Evolutionary conservation across 768 basidiomycete genomes (phyloP).

Genomic region (Amylocystis lapponica): DNA sequence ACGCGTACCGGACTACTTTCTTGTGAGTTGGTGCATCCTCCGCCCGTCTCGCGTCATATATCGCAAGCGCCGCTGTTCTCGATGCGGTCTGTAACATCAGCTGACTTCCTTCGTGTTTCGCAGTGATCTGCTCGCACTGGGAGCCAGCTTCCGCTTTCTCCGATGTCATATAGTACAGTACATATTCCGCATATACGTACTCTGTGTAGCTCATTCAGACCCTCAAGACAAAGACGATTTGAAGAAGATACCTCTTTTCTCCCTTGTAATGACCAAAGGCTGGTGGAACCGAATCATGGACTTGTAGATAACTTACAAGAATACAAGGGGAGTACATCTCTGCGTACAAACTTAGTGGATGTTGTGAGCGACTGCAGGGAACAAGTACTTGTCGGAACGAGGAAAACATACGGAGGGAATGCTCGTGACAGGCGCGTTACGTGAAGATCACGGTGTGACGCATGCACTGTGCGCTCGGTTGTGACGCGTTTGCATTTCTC

Average conservation of each 20-base stretch:
- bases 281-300: neutral
- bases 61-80: neutral
- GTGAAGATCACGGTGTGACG: too few relatives aligned
- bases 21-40: slow-evolving; percentile 43
- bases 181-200: slow-evolving; percentile 23
- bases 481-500: neutral
- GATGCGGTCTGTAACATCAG: too few relatives aligned
- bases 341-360: too few relatives aligned
- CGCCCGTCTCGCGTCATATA: neutral
- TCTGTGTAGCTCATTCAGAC: slow-evolving; percentile 20
- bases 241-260: slow-evolving; percentile 17
- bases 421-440: too few relatives aligned
- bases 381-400: too few relatives aligned
- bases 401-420: too few relatives aligned
- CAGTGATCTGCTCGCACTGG: slow-evolving; percentile 19
- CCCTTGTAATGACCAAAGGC: neutral
- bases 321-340: neutral
- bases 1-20: slow-evolving; percentile 92
- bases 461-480: neutral
- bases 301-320: neutral
- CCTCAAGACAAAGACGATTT: slow-evolving; percentile 14
- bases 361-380: too few relatives aligned
- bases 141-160: slow-evolving; percentile 2
- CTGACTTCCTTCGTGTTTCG: neutral
- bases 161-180: slow-evolving; percentile 23